Conservation (phyloP, 805 yeast genomes). For the Spencermartinsiella europaea region DNA sequence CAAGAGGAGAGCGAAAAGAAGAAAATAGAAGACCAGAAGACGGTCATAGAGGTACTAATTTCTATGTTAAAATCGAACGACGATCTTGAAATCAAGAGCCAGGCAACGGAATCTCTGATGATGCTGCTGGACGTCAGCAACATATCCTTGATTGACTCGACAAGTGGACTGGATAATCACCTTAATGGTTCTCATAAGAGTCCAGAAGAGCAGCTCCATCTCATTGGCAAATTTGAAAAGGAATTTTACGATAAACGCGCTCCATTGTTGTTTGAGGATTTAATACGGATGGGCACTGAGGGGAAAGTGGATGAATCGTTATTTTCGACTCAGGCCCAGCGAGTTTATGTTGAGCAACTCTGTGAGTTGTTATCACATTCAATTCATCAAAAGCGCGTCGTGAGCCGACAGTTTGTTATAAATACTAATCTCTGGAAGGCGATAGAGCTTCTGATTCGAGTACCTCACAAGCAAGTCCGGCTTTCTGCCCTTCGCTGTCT, state of each 20-base stretch:
- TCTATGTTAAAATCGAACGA: conserved; percentile 57
- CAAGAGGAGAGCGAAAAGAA: conserved; percentile 1
- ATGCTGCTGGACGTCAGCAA: conserved; percentile 52
- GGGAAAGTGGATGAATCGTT: neutral
- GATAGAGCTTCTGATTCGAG: conserved; percentile 44
- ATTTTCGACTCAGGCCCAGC: conserved; percentile 3
- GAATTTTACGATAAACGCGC: conserved; percentile 42
- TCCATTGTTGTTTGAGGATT: conserved; percentile 46
- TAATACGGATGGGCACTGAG: neutral
- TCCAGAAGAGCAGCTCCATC: conserved; percentile 3
- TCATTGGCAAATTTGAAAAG: conserved; percentile 4
- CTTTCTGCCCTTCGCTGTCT: conserved; percentile 67
- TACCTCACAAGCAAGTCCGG: conserved; percentile 48
- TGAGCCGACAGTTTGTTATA: conserved; percentile 58
- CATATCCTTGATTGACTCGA: neutral
- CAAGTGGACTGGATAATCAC: conserved; percentile 2
- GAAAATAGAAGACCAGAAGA: neutral
- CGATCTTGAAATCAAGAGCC: conserved; percentile 70
- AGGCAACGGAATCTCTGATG: conserved; percentile 77
- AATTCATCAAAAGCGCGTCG: conserved; percentile 55
- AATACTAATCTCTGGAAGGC: conserved; percentile 55
- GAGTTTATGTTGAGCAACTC: conserved; percentile 46
- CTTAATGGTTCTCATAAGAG: neutral
- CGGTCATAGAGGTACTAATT: conserved; percentile 36
- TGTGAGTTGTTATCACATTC: conserved; percentile 72